Base-by-base conservation (phyloP, 306 rosid genomes). In the Vigna angularis region DNA sequence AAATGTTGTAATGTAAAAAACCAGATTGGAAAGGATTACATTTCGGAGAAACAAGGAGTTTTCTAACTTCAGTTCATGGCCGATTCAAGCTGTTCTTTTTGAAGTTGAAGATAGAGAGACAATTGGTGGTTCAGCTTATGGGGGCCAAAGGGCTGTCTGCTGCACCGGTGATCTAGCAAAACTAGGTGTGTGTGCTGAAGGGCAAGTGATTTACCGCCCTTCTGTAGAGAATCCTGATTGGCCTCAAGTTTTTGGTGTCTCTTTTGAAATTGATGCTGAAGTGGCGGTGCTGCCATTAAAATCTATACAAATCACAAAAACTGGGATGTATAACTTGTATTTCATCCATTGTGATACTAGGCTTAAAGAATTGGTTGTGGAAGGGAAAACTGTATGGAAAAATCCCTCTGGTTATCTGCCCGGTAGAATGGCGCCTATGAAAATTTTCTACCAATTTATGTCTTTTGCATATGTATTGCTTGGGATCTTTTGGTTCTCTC, bases 131-230 rank as follows among this genome's bases (percentile, higher is more conserved):
- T 93, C 99, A 1, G 99, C 97, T 3, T 95, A 95, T 80, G 98
- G 99, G 12, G 98, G 99, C 80, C 99, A 95, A 82, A 91, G 99
- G 85, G 99, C 99, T 18, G 93, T 95, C 38, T 93, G 99, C 83
- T 95, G 99, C 86, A 87, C 99, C 0, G 79, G 91, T 30, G 99
- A 95, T 88, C 96, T 95, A 56, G 98, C 98, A 11, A 95, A 95
- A 84, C 73, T 92, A 13, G 98, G 98, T 63, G 96, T 87, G 26
- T 95, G 99, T 66, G 47, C 74, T 38, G 93, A 93, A 89, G 99
- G 99, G 18, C 91, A 84, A 58, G 85, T 93, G 69, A 95, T 95
- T 78, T 76, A 87, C 88, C 96, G 94, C 51, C 96, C 85, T 0
- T 93, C 97, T 3, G 36, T 72, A 3, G 80, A 73, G 74, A 90